Percentiles rank a stretch among this genome's conserved stretches.
These are phyloP conservation scores for Cadophora luteo-olivacea DNA, from an alignment of 2,329 filamentous ascomycete genomes.

Conservation along the genomic window DNA sequence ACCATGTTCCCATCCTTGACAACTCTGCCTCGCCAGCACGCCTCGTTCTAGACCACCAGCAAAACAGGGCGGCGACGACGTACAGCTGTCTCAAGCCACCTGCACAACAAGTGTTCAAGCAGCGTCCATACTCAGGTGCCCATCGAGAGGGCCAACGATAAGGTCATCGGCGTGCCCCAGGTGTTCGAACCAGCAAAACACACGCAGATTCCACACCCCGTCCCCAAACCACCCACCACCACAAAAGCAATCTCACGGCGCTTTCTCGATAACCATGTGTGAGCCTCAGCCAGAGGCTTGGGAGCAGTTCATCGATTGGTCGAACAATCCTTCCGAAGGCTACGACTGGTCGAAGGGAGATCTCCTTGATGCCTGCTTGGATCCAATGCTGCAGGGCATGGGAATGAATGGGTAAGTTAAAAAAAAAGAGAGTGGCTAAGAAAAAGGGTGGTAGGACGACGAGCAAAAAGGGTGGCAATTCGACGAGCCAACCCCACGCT, in stretches of 20 bases:
- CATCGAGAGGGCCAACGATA: constrained; percentile 7
- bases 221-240: no score
- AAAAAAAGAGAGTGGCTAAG: no score
- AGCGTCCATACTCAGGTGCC: no score
- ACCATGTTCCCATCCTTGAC: not conserved
- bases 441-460: constrained; percentile 36
- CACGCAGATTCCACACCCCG: not conserved
- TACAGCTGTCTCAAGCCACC: not conserved
- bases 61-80: constrained; percentile 7
- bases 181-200: not conserved
- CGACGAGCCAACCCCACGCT: no score
- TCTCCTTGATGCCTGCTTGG: constrained; percentile 32
- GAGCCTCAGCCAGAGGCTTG: constrained; percentile 13
- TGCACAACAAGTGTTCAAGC: no score
- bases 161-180: not conserved
- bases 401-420: constrained; percentile 34
- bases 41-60: constrained; percentile 10
- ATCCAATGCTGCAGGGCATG: constrained; percentile 26
- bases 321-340: no score
- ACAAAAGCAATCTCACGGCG: constrained; percentile 20
- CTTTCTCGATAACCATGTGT: constrained; percentile 32
- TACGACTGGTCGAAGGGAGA: constrained; percentile 29
- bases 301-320: no score
- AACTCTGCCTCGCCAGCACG: constrained; percentile 14
- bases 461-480: no score